Evolutionary conservation across 257 asterid species (phyloP).

Genomic region (Ophiorrhiza pumila): DNA sequence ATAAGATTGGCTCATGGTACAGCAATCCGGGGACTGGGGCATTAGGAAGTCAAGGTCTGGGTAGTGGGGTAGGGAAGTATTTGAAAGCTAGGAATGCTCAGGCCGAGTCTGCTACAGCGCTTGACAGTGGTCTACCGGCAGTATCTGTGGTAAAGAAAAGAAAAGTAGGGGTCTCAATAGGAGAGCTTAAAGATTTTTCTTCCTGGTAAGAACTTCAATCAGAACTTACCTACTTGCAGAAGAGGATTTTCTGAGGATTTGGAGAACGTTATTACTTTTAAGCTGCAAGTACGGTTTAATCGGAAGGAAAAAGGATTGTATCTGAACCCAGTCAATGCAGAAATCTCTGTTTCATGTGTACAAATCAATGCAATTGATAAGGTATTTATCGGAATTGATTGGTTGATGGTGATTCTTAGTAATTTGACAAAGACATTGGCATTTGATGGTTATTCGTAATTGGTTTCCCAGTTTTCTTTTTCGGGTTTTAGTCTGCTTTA

Average conservation of each 20-base stretch:
- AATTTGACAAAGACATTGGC: neutral
- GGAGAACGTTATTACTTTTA: neutral
- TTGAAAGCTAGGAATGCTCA: slow-evolving; percentile 41
- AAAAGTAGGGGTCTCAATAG: slow-evolving; percentile 43
- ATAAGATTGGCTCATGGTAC: slow-evolving; percentile 89
- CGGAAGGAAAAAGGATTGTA: neutral
- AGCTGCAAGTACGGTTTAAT: neutral
- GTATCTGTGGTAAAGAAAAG: slow-evolving; percentile 61
- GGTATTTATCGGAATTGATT: neutral
- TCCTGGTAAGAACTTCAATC: slow-evolving; percentile 50
- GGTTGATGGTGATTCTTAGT: neutral
- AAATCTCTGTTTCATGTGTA: neutral
- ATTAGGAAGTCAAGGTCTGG: slow-evolving; percentile 44
- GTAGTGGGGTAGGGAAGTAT: slow-evolving; percentile 82
- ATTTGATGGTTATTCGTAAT: neutral
- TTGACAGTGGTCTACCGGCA: slow-evolving; percentile 37
- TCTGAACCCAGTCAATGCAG: neutral
- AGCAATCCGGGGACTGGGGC: slow-evolving; percentile 71
- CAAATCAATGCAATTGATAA: neutral
- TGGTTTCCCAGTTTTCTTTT: neutral
- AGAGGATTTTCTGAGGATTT: neutral
- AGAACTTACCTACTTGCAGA: neutral
- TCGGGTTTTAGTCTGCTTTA: too few relatives aligned
- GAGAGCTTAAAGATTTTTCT: slow-evolving; percentile 67
- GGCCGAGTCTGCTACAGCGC: slow-evolving; percentile 36